Evolutionary conservation across 202 grass and related monocot species (phyloP).

Genomic region (Carex sylvatica): DNA sequence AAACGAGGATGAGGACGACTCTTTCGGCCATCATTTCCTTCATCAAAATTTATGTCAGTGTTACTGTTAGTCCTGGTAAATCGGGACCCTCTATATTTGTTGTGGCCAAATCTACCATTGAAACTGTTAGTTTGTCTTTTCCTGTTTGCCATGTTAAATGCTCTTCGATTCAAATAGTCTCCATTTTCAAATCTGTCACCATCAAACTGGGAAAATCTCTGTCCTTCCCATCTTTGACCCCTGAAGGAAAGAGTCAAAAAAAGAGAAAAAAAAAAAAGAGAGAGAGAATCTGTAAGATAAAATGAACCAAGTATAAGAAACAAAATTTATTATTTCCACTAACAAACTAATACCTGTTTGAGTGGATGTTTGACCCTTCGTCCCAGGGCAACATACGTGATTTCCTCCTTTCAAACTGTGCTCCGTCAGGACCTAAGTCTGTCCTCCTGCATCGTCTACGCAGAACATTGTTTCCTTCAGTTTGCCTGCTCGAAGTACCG

Average conservation of each 20-base stretch:
- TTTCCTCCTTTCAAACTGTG: slow-evolving; percentile 12
- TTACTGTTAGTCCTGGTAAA: slow-evolving; percentile 8
- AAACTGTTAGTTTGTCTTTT: slow-evolving; percentile 24
- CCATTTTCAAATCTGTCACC: slow-evolving; percentile 27
- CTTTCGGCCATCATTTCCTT: slow-evolving; percentile 41
- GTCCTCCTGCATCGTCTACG: slow-evolving; percentile 9
- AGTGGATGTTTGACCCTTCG: slow-evolving; percentile 9
- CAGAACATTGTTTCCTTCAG: not conserved
- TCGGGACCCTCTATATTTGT: slow-evolving; percentile 11
- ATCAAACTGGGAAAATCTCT: slow-evolving; percentile 10
- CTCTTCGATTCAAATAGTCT: slow-evolving; percentile 5
- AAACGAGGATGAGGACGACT: slow-evolving; percentile 16
- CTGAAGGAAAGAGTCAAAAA: not conserved
- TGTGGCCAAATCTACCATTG: slow-evolving; percentile 14
- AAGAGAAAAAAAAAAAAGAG: not conserved
- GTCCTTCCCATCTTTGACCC: slow-evolving; percentile 23
- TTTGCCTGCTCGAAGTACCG: not conserved
- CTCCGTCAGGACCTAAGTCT: not conserved
- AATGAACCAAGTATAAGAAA: not conserved
- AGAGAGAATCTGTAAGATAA: not conserved
- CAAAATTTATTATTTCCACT: not conserved
- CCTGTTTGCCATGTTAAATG: not conserved
- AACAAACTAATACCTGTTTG: slow-evolving; percentile 16
- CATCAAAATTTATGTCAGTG: slow-evolving; percentile 27
- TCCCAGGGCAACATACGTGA: slow-evolving; percentile 8